Evolutionary conservation across 2,329 filamentous ascomycete genomes (phyloP).

Genomic region (Cercospora nicotianae): DNA sequence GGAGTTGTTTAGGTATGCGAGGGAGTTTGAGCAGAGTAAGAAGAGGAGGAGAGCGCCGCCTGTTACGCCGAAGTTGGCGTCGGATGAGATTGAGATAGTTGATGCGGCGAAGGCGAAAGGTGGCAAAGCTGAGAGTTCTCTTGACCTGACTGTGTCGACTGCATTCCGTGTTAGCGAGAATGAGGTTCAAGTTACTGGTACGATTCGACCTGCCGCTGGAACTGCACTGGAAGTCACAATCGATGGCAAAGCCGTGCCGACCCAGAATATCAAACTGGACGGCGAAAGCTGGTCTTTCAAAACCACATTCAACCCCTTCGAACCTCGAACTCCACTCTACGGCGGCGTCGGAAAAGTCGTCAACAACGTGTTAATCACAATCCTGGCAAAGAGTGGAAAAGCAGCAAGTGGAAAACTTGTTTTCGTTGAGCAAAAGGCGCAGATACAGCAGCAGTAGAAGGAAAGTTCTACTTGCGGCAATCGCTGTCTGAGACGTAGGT

Average conservation of each 20-base stretch:
- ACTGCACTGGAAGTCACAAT: slow-evolving; percentile 16
- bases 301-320: slow-evolving; percentile 23
- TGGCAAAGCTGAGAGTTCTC: not conserved
- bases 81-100: slow-evolving; percentile 22
- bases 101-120: not conserved
- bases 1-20: slow-evolving; percentile 34
- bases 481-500: not conserved
- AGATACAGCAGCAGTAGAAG: slow-evolving; percentile 6
- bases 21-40: slow-evolving; percentile 33
- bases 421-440: slow-evolving; percentile 21
- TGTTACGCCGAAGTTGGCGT: slow-evolving; percentile 29
- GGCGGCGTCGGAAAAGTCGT: slow-evolving; percentile 32
- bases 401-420: slow-evolving; percentile 20
- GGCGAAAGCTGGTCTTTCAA: slow-evolving; percentile 22
- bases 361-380: slow-evolving; percentile 28
- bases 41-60: slow-evolving; percentile 29
- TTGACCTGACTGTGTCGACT: not conserved
- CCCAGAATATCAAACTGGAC: not conserved
- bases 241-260: slow-evolving; percentile 14
- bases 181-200: slow-evolving; percentile 9
- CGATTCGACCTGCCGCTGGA: not conserved
- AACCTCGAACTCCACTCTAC: slow-evolving; percentile 30
- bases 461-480: no score
- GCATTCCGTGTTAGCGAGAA: slow-evolving; percentile 5
- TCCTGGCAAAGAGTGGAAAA: slow-evolving; percentile 17